Base-by-base conservation (phyloP, 2,329 filamentous ascomycete genomes). In the Microdochium nivale region DNA sequence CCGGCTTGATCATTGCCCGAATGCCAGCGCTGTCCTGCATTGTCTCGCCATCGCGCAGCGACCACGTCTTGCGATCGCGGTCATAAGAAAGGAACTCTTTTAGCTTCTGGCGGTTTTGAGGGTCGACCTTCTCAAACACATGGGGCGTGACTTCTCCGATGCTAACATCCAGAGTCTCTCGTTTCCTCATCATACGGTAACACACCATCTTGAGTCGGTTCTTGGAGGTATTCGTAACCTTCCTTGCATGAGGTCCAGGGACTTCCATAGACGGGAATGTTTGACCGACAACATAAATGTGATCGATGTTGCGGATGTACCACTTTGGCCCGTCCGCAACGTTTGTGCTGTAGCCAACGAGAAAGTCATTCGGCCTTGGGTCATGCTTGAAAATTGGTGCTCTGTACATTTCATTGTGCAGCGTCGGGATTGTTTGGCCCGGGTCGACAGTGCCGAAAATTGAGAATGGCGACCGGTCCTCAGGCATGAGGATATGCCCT, bases 161-260 rank as follows among this genome's bases (percentile, higher is more conserved):
- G 23, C 84, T 84, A 24, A 90, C 79, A 46, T 83, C 78, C 54
- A 84, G 75, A 25, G 85, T 80, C 19, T 81, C 75, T 60, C 86
- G 90, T 60, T 88, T 88, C 55, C 85, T 81, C 61, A 95, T 88
- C 65, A 96, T 84, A 49, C 94, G 87, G 67, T 90, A 96, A 0
- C 90, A 88, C 37, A 99, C 84, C 86, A 96, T 96, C 73, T 94
- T 96, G 68, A 99, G 84, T 33, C 94, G 84, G 68, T 94, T 95
- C 74, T 99, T 99, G 33, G 89, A 86, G n/a, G 92, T 90, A 52
- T 95, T 96, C 0, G 94, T 99, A 27, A 97, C 92, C 67, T 94
- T 95, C 55, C 94, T 81, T 35, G 90, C 95, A 65, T 97, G 91
- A 2, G 91, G 92, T 0, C 91, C 91, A 2, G 94, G 94, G 4